Percentiles rank a stretch among this genome's conserved stretches.
Evolutionary conservation across 1,284 basidiomycete species (phyloP).

Genomic region (Phlebopus sp.): DNA sequence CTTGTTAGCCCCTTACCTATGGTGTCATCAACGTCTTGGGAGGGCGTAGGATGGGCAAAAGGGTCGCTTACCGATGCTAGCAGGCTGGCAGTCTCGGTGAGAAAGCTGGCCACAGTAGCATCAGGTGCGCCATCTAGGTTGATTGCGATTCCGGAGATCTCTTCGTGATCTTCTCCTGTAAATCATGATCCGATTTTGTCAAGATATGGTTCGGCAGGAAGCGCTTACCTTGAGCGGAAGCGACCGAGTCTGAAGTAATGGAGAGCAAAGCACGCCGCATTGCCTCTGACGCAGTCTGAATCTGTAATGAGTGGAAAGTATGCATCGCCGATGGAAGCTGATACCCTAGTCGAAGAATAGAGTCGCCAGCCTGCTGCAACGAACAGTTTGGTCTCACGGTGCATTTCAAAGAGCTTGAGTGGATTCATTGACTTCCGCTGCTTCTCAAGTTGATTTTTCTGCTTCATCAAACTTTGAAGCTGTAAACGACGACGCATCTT

Average conservation of each 20-base stretch:
- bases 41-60: no score
- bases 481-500: neutral
- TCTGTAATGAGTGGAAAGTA: neutral
- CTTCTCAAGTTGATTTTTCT: slow-evolving; percentile 4
- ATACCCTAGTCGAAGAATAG: slow-evolving; percentile 7
- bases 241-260: neutral
- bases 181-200: no score
- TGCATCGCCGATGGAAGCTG: neutral
- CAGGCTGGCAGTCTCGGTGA: no score
- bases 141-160: no score
- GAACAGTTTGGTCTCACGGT: slow-evolving; percentile 5
- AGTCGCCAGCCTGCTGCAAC: neutral
- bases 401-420: neutral
- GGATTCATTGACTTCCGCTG: slow-evolving; percentile 1
- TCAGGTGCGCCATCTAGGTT: no score
- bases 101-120: no score
- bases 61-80: no score
- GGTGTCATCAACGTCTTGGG: no score
- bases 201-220: no score
- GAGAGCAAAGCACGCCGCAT: slow-evolving; percentile 11
- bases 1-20: no score
- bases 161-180: no score
- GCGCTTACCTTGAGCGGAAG: slow-evolving; percentile 8
- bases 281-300: slow-evolving; percentile 14
- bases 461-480: slow-evolving; percentile 6